Evolutionary conservation across 1,284 basidiomycete genomes (phyloP).

Genomic region (Moniliophthora roreri): DNA sequence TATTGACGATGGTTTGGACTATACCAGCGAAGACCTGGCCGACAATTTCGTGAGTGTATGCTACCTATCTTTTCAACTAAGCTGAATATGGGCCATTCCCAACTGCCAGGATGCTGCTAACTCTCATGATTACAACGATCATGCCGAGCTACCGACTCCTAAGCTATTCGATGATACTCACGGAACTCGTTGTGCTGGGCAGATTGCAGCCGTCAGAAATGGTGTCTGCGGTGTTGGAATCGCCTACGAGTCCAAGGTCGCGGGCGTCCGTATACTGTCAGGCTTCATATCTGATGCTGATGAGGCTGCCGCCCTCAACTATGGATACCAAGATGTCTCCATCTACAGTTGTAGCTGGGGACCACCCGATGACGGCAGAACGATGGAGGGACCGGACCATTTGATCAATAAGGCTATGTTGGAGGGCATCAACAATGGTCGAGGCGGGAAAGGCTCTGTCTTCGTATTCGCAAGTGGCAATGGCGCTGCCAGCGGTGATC

Average conservation of each 20-base stretch:
- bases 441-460: constrained; percentile 88
- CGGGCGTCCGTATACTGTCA: constrained; percentile 94
- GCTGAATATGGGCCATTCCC: background rate
- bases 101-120: constrained; percentile 74
- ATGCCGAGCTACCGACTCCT: constrained; percentile 85
- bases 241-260: constrained; percentile 88
- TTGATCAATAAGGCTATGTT: constrained; percentile 94
- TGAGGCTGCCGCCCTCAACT: constrained; percentile 95
- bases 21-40: constrained; percentile 83
- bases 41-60: constrained; percentile 82
- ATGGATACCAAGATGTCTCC: constrained; percentile 87
- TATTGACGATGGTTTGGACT: constrained; percentile 96
- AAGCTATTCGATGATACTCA: constrained; percentile 92
- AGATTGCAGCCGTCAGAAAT: constrained; percentile 97
- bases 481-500: constrained; percentile 88
- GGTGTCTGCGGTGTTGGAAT: constrained; percentile 95
- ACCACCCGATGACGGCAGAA: constrained; percentile 91
- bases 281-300: constrained; percentile 97
- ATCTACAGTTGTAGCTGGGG: constrained; percentile 99
- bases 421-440: constrained; percentile 92
- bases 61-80: constrained; percentile 8
- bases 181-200: constrained; percentile 97
- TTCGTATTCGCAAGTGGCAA: constrained; percentile 99
- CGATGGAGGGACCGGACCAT: constrained; percentile 94
- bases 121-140: constrained; percentile 97